Conservation (phyloP, 306 rosid genomes). For the Citrullus mucosospermus region DNA sequence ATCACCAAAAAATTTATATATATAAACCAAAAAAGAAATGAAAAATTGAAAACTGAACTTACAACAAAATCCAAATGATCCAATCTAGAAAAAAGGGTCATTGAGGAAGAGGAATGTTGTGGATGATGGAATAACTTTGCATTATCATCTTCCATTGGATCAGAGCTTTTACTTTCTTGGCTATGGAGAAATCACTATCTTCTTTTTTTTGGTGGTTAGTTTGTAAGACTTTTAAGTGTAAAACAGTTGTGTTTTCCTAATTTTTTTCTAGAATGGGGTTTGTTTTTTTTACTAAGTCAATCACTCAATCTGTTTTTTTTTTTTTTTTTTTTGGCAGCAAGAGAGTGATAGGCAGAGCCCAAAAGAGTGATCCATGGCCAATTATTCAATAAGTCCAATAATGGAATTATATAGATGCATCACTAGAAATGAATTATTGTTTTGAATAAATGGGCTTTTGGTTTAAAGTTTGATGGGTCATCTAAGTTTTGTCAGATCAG, state of each 20-base stretch:
- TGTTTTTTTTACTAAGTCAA: not conserved
- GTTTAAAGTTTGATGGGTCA: not conserved
- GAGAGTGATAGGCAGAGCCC: not conserved
- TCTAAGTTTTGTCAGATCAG: not conserved
- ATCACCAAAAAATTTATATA: not conserved
- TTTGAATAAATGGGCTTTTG: not conserved
- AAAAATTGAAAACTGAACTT: not conserved
- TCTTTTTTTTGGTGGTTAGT: not conserved
- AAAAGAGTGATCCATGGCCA: not conserved
- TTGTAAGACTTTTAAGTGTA: not conserved
- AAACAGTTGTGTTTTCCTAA: constrained; percentile 2
- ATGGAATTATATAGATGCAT: not conserved
- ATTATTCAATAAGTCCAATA: not conserved
- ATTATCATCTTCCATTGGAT: not conserved
- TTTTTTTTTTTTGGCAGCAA: not conserved
- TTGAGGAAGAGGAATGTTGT: constrained; percentile 10
- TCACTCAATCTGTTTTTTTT: not conserved
- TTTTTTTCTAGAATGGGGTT: not conserved
- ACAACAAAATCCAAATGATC: constrained; percentile 65
- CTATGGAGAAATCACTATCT: not conserved
- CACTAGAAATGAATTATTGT: too few species aligned
- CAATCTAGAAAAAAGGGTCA: constrained; percentile 56
- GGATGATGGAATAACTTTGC: constrained; percentile 1
- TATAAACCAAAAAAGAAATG: not conserved
- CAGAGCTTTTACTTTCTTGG: not conserved